Base-by-base conservation (phyloP, 2,329 filamentous ascomycete species). In the Aureobasidium sp. region DNA sequence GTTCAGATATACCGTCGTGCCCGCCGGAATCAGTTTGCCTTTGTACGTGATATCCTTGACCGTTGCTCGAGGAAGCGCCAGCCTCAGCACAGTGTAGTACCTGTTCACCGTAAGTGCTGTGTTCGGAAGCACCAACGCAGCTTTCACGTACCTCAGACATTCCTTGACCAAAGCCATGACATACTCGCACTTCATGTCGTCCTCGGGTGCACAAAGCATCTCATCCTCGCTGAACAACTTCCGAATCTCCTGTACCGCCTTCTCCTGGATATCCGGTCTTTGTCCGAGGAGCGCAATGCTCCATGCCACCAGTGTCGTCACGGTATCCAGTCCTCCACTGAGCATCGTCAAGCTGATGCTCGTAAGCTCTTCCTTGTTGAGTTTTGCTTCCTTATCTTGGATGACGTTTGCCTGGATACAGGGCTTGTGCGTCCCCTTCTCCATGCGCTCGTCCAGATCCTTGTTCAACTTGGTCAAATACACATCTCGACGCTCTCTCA, bases 331-430 rank as follows among this genome's bases (percentile, higher is more conserved):
- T 0, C 86, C 86, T 0, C 85, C 86, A 0, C 83, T 85, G 5
- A 88, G 74, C 86, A 89, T 88, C 0, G 85, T 88, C 64, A 88
- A 71, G 64, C 83, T 86, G 67, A 88, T 88, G 0, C 82, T 85
- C 0, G 80, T 86, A 39, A 88, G 76, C 65, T 88, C 86, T 55
- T 82, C 84, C 42, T 79, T 78, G 72, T 82, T 86, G 17, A 88
- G 73, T 64, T 82, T 84, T 0, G 84, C 81, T 41, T 87, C 85
- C 66, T 83, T 80, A 65, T 87, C 85, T 51, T 82, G 74, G 63
- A 87, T 86, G 36, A 87, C 80, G 64, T 87, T 88, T 4, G 84
- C 84, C 64, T 87, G 85, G 47, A 88, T 88, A 68, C 86, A 88
- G 0, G 85, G 84, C 66, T 81, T 80, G 68, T 87, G 79, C 0